phyloP scores from a whole-genome alignment of 352 stramenopile species.

The Globisporangium abappressorium region DNA sequence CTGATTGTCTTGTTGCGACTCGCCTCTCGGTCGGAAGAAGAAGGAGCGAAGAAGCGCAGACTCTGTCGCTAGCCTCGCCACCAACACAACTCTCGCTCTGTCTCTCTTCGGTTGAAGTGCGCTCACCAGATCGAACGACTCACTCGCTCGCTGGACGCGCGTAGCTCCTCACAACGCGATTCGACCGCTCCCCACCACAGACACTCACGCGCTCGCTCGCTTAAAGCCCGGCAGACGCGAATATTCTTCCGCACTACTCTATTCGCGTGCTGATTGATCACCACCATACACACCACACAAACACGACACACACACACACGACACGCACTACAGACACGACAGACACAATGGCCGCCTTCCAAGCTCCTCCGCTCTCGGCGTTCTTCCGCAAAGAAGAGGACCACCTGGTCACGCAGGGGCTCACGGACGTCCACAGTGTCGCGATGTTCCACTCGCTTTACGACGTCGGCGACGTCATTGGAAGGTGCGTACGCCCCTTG shows the following conservation, averaged over 20 bases:
- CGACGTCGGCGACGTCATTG: conserved; percentile 84
- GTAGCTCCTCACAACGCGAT: conserved; percentile 9
- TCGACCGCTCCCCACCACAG: neutral
- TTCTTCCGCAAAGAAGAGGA: conserved; percentile 89
- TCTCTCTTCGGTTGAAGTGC: conserved; percentile 14
- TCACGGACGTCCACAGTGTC: conserved; percentile 74
- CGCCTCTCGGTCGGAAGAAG: conserved; percentile 3
- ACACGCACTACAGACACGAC: neutral
- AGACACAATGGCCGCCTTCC: conserved; percentile 59
- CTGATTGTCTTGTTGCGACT: neutral
- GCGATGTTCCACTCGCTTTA: conserved; percentile 90
- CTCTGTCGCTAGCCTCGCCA: conserved; percentile 4
- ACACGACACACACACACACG: neutral
- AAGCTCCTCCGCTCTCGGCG: conserved; percentile 81
- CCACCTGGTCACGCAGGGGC: conserved; percentile 76
- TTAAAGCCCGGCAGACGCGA: neutral
- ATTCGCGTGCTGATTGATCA: neutral
- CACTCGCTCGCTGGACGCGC: neutral
- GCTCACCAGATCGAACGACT: neutral
- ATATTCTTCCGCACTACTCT: too few species aligned
- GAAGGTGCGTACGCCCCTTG: conserved; percentile 29
- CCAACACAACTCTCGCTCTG: conserved; percentile 1
- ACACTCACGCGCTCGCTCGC: neutral
- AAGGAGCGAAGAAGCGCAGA: neutral
- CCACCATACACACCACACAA: neutral